Evolutionary conservation across 345 rosid genomes (phyloP).

Genomic region (Salix exigua): DNA sequence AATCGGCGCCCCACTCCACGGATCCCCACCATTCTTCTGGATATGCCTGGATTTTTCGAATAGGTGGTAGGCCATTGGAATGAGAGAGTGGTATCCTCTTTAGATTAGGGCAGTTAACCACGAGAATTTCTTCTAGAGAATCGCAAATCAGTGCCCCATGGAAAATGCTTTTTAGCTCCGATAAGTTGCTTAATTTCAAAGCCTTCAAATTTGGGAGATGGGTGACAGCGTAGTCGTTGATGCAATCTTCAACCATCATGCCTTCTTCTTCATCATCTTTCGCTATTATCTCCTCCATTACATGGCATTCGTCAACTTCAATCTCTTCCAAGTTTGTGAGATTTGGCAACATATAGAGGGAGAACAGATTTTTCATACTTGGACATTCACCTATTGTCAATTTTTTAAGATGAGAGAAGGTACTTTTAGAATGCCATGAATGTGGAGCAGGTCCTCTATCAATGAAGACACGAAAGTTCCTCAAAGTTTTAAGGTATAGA

Average conservation of each 20-base stretch:
- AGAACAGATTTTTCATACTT: slow-evolving; percentile 14
- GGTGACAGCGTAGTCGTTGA: background rate
- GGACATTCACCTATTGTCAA: background rate
- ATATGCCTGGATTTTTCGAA: background rate
- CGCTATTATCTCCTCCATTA: slow-evolving; percentile 28
- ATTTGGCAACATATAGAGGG: background rate
- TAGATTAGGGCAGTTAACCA: slow-evolving; percentile 9
- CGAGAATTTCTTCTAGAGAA: slow-evolving; percentile 1
- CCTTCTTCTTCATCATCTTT: background rate
- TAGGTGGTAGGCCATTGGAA: background rate
- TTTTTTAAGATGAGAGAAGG: background rate
- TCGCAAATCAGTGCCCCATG: background rate
- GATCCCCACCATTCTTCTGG: slow-evolving; percentile 15
- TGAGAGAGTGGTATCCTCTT: slow-evolving; percentile 11
- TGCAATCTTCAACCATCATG: background rate
- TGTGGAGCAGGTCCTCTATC: background rate
- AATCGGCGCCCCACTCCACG: slow-evolving; percentile 19
- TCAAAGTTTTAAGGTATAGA: background rate
- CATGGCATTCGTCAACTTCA: background rate
- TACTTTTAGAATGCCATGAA: background rate
- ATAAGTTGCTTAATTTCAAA: background rate
- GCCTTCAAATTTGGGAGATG: slow-evolving; percentile 1
- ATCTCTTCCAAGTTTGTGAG: slow-evolving; percentile 23
- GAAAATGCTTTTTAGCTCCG: slow-evolving; percentile 17
- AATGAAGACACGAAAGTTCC: background rate